Percentiles rank a stretch among this genome's conserved stretches.
Conservation (phyloP, 2,329 filamentous ascomycete species). For the Tolypocladium tundrense region DNA sequence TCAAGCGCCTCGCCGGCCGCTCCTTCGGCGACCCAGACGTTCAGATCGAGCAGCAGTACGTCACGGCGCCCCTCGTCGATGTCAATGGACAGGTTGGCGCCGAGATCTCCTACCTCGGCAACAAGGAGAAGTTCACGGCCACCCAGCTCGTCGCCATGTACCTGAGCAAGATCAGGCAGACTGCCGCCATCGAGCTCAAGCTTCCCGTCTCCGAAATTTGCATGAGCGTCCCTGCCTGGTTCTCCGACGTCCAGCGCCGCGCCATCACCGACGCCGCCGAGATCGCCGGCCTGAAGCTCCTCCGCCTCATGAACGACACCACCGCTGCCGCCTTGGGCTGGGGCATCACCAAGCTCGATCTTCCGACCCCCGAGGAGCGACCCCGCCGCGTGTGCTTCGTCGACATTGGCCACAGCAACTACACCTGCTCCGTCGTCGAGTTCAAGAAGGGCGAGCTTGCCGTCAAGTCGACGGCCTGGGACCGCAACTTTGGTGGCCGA, state of each 20-base stretch:
- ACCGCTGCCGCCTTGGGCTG: constrained; percentile 93
- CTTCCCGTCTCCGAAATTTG: constrained; percentile 88
- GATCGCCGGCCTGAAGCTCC: constrained; percentile 83
- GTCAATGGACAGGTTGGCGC: constrained; percentile 90
- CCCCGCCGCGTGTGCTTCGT: constrained; percentile 83
- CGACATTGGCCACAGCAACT: constrained; percentile 95
- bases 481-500: constrained; percentile 93
- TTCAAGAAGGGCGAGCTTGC: constrained; percentile 94
- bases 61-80: constrained; percentile 78
- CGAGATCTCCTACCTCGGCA: constrained; percentile 84
- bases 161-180: constrained; percentile 87
- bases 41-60: constrained; percentile 82
- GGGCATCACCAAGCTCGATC: constrained; percentile 95
- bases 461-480: constrained; percentile 85
- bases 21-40: constrained; percentile 83
- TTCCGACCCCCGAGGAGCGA: constrained; percentile 81
- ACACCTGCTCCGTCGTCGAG: constrained; percentile 87
- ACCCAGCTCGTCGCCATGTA: constrained; percentile 94
- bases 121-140: constrained; percentile 92
- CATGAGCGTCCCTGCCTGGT: constrained; percentile 92
- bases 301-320: constrained; percentile 95
- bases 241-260: constrained; percentile 88
- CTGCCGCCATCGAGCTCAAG: constrained; percentile 76
- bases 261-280: constrained; percentile 84
- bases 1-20: constrained; percentile 89